Base-by-base conservation (phyloP, 345 rosid genomes). In the Rhodomyrtus tomentosa region DNA sequence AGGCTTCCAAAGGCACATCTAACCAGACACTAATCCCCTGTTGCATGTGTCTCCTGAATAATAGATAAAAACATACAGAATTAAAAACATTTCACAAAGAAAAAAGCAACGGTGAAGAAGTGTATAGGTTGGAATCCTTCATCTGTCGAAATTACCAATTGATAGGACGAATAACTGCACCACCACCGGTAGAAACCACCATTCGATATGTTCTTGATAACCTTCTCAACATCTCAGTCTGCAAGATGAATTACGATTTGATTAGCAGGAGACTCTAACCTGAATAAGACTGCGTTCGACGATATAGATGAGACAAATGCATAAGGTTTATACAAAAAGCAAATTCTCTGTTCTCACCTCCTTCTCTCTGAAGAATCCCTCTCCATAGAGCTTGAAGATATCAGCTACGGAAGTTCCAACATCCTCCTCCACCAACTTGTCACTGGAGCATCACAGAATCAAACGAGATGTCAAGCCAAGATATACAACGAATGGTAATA, bases 171-270 rank as follows among this genome's bases (percentile, higher is more conserved):
- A 89, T 88, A 49, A 97, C 99, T 20, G 93, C 98, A 86, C 99
- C 99, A 85, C 99, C 99, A 32, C 99, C 99, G 0, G 99, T 97
- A 82, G 99, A 97, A 86, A 97, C 96, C 88, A 97, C 98, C 82
- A 92, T 88, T 59, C 80, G 89, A 82, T 89, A 90, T 92, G 86
- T 91, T 53, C 88, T 81, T 52, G 99, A 95, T 53, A 97, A 90
- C 82, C 88, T 87, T 88, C 72, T 88, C 87, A 97, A 86, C 58
- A 84, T 91, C 87, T 95, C 95, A 29, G 98, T 93, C 99, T 86
- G 81, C 54, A 80, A 50, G 20, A 48, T 32, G n/a, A 83, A 7
- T 24, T 29, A 53, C 3, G 10, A 58, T 4, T n/a, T 38, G 1
- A 81, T 55, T 52, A 82, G 53, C 62, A 73, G 76, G 76, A 68